Conservation (phyloP, 257 asterid species). For the Rauvolfia tetraphylla region DNA sequence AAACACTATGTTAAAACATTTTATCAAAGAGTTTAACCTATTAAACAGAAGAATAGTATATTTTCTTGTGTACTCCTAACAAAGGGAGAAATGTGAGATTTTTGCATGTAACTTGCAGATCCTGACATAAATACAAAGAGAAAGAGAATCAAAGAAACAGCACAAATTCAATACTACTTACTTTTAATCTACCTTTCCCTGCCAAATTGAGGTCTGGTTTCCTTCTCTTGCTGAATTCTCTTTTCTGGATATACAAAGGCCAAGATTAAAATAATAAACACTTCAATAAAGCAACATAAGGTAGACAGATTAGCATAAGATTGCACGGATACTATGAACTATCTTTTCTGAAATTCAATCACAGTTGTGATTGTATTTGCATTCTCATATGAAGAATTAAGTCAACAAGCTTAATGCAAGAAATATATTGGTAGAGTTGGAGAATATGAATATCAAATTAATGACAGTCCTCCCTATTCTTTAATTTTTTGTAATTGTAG, state of each 20-base stretch:
- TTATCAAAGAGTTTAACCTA: background rate
- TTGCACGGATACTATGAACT: background rate
- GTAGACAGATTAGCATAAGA: background rate
- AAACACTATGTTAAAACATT: background rate
- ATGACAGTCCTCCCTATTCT: background rate
- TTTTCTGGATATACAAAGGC: slow-evolving; percentile 48
- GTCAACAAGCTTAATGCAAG: background rate
- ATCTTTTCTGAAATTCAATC: background rate
- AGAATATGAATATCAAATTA: background rate
- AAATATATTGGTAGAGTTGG: background rate
- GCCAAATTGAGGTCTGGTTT: slow-evolving; percentile 58
- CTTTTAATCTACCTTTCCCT: slow-evolving; percentile 46
- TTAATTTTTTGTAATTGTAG: background rate
- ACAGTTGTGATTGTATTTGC: background rate
- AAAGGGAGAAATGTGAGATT: background rate
- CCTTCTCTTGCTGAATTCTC: slow-evolving; percentile 69
- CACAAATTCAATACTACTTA: background rate
- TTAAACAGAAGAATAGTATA: background rate
- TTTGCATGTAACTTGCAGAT: background rate
- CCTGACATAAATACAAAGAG: background rate
- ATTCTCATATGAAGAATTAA: background rate
- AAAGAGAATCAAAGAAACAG: background rate
- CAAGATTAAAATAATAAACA: background rate
- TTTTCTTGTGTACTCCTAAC: background rate
- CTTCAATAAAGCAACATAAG: background rate